These are phyloP conservation scores for Tuber microsphaerosporum DNA, from an alignment of 495 filamentous ascomycete species.

Conservation along the genomic window DNA sequence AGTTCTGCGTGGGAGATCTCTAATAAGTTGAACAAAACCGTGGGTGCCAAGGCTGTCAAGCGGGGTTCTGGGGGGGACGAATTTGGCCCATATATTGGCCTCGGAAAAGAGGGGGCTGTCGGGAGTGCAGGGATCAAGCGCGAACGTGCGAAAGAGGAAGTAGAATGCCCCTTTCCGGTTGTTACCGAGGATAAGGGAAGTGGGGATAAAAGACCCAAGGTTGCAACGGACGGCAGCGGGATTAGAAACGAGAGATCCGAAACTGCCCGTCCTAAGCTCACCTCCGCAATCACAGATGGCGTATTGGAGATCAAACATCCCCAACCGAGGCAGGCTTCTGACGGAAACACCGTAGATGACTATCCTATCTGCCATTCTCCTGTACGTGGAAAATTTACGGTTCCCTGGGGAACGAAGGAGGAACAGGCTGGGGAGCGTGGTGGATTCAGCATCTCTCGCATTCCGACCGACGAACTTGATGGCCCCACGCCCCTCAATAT, in stretches of 20 bases:
- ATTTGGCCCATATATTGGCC: constrained; percentile 34
- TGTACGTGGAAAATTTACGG: constrained; percentile 31
- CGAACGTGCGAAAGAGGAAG: constrained; percentile 33
- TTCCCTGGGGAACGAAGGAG: constrained; percentile 24
- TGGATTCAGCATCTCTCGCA: constrained; percentile 23
- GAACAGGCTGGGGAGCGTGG: constrained; percentile 7
- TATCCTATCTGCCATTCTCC: constrained; percentile 42
- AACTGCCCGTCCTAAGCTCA: constrained; percentile 39
- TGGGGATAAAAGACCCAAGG: constrained; percentile 15
- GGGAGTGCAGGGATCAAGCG: constrained; percentile 28
- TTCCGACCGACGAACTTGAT: constrained; percentile 28
- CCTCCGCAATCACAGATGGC: constrained; percentile 36
- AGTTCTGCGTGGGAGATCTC: constrained; percentile 36
- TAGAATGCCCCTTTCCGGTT: constrained; percentile 33
- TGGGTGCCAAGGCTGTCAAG: constrained; percentile 17
- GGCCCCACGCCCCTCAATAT: constrained; percentile 29
- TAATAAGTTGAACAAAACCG: constrained; percentile 19
- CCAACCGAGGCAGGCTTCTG: constrained; percentile 9
- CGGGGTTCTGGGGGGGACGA: constrained; percentile 35
- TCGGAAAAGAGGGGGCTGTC: constrained; percentile 29
- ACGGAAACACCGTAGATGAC: constrained; percentile 19
- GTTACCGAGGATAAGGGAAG: constrained; percentile 18
- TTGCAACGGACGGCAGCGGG: constrained; percentile 22
- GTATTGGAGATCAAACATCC: constrained; percentile 16
- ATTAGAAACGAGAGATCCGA: constrained; percentile 38